phyloP scores from a whole-genome alignment of 2,329 filamentous ascomycete genomes.

The Arthrobotrys sphaeroides region DNA sequence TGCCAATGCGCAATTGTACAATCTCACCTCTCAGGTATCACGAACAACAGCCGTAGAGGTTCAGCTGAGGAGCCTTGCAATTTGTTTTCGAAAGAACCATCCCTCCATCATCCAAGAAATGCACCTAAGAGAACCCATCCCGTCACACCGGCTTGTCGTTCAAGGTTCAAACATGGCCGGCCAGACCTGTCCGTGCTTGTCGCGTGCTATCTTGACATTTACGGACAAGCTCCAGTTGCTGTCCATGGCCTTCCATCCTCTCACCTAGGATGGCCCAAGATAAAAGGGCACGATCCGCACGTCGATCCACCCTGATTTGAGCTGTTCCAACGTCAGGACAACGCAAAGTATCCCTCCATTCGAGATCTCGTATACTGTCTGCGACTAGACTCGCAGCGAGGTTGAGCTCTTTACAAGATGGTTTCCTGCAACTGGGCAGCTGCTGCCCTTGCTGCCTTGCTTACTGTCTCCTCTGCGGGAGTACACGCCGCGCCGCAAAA shows the following conservation, averaged over 20 bases:
- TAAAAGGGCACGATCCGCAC: conserved; percentile 34
- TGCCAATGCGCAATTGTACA: conserved; percentile 10
- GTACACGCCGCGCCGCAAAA: conserved; percentile 30
- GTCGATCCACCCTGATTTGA: conserved; percentile 12
- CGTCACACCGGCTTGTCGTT: conserved; percentile 32
- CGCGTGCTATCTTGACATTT: conserved; percentile 40
- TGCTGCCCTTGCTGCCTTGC: conserved; percentile 27
- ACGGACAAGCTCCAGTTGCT: not conserved
- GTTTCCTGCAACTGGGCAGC: conserved; percentile 22
- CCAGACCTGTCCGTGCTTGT: conserved; percentile 3
- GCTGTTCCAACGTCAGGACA: conserved; percentile 35
- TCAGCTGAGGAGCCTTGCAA: conserved; percentile 19
- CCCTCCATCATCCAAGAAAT: too few relatives aligned
- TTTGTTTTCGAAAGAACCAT: not conserved
- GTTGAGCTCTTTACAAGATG: conserved; percentile 36
- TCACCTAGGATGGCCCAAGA: conserved; percentile 12
- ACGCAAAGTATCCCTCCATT: not conserved
- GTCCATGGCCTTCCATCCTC: not conserved
- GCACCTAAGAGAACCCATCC: conserved; percentile 5
- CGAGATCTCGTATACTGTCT: not conserved
- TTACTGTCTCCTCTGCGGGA: conserved; percentile 18
- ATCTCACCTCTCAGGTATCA: conserved; percentile 17
- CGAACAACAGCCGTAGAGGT: conserved; percentile 3
- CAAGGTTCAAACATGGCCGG: not conserved
- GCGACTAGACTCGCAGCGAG: too few relatives aligned